Conservation (phyloP, 2,329 filamentous ascomycete genomes). For the Talaromyces pinophilus region DNA sequence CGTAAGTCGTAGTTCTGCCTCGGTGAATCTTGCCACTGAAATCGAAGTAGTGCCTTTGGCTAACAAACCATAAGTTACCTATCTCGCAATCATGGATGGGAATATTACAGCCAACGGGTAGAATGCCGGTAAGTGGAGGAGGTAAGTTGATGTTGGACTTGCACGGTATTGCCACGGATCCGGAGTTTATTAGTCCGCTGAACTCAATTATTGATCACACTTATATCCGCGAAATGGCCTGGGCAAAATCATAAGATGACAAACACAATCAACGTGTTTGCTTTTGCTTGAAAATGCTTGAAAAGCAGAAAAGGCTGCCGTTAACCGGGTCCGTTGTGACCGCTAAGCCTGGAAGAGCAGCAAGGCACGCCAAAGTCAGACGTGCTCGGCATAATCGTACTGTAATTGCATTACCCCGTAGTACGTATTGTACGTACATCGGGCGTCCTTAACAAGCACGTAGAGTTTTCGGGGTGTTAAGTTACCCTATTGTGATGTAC, state of each 20-base stretch:
- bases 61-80: neutral
- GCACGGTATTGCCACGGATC: neutral
- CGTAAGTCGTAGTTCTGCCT: neutral
- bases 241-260: neutral
- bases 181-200: conserved; percentile 10
- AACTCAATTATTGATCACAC: neutral
- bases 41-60: neutral
- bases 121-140: conserved; percentile 1
- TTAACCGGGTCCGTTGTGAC: neutral
- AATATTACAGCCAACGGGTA: neutral
- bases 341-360: conserved; percentile 7
- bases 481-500: neutral
- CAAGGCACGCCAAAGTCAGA: neutral
- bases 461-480: neutral
- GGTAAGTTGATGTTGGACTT: neutral
- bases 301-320: neutral
- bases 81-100: neutral
- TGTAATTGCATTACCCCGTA: neutral
- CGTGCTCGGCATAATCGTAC: neutral
- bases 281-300: neutral
- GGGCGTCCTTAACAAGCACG: neutral
- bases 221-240: neutral
- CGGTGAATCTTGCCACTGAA: neutral
- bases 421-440: neutral
- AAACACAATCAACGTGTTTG: neutral